A percentile compares a stretch with the other conserved stretches of the same genome.
These are phyloP conservation scores for Sporodiniella umbellata DNA, from an alignment of 371 early-diverging fungal genomes.

Conservation along the genomic window DNA sequence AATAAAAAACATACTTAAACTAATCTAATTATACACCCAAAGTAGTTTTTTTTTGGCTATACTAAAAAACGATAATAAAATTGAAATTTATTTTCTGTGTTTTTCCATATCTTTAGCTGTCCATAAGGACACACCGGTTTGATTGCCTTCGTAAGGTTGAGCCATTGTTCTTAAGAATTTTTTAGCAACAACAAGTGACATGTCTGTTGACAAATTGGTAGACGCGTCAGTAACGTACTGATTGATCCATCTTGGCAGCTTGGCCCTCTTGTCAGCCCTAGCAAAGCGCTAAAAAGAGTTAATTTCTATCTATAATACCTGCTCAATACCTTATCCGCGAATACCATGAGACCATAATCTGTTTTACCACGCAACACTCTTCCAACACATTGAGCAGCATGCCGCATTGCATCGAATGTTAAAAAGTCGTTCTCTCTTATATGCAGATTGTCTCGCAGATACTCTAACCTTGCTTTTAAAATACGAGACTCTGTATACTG, in stretches of 20 bases:
- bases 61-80: too few species aligned
- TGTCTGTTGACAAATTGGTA: slow-evolving; percentile 96
- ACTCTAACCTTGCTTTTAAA: slow-evolving; percentile 95
- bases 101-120: slow-evolving; percentile 57
- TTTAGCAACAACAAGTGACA: slow-evolving; percentile 93
- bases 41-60: background rate
- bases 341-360: slow-evolving; percentile 99
- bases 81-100: slow-evolving; percentile 25
- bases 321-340: slow-evolving; percentile 89
- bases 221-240: slow-evolving; percentile 90
- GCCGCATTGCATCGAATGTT: slow-evolving; percentile 99
- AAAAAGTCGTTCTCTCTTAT: slow-evolving; percentile 99
- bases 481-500: slow-evolving; percentile 98
- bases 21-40: background rate
- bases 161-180: slow-evolving; percentile 97
- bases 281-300: slow-evolving; percentile 74
- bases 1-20: background rate
- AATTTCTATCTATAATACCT: background rate
- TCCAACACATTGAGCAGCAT: slow-evolving; percentile 99
- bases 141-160: slow-evolving; percentile 84
- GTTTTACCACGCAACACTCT: slow-evolving; percentile 97
- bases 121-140: slow-evolving; percentile 64
- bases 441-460: slow-evolving; percentile 87
- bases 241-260: slow-evolving; percentile 98
- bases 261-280: slow-evolving; percentile 90